These are phyloP conservation scores for Irpex rosettiformis DNA, from an alignment of 1,284 basidiomycete species.

Conservation along the genomic window DNA sequence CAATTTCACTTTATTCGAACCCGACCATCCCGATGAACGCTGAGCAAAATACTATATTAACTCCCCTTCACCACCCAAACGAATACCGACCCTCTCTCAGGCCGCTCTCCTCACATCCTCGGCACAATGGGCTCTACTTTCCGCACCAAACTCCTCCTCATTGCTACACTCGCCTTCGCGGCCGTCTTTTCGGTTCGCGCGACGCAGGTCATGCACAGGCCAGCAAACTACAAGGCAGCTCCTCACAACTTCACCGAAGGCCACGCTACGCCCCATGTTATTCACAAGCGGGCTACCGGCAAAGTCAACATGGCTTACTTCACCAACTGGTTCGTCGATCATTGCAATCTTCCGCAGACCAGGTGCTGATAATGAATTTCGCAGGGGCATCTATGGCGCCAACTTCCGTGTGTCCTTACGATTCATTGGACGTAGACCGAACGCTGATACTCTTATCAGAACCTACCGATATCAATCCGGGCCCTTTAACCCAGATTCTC, in stretches of 20 bases:
- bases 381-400: slow-evolving; percentile 78
- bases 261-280: slow-evolving; percentile 36
- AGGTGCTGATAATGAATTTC: not conserved
- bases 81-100: not conserved
- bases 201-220: slow-evolving; percentile 57
- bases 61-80: not conserved
- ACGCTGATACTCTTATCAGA: slow-evolving; percentile 34
- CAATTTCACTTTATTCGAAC: not conserved
- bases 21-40: not conserved
- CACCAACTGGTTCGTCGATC: slow-evolving; percentile 52
- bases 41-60: not conserved
- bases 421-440: not conserved
- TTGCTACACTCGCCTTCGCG: slow-evolving; percentile 19
- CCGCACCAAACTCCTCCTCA: slow-evolving; percentile 19
- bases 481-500: slow-evolving; percentile 71
- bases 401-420: slow-evolving; percentile 60
- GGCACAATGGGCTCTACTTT: slow-evolving; percentile 20
- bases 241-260: slow-evolving; percentile 36
- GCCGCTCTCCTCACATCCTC: not conserved
- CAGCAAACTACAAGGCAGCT: slow-evolving; percentile 42
- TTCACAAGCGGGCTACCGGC: slow-evolving; percentile 44
- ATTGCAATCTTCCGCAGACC: slow-evolving; percentile 4
- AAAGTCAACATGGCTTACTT: slow-evolving; percentile 65
- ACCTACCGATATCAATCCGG: slow-evolving; percentile 54
- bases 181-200: slow-evolving; percentile 32